Base-by-base conservation (phyloP, 768 basidiomycete species). In the Hysterangium stoloniferum region DNA sequence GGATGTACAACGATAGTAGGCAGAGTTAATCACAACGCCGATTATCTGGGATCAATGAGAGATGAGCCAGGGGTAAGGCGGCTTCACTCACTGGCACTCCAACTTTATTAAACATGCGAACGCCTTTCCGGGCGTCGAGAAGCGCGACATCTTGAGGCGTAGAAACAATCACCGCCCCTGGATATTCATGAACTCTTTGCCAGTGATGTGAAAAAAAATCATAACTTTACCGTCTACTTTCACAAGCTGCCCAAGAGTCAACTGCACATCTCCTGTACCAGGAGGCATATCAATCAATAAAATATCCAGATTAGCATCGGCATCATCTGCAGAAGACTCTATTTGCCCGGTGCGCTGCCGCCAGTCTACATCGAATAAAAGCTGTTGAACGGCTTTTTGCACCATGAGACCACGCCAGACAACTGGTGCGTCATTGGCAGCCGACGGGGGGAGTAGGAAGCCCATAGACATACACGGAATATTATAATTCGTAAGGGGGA, bases 341-440 rank as follows among this genome's bases (percentile, higher is more conserved):
- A 31, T 20, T 13, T 37, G 28, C 11, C 40, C 42, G 1, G 60
- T 62, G 9, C 56, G 54, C 2, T 54, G 64, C 31, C 75, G 64
- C 94, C 95, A 97, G 63, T 97, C 94, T 4, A 96, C 91, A 57
- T 97, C 92, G 59, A 99, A 97, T 1, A 97, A 75, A 0, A 98
- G 73, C 62, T 97, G 94, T 63, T 97, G 94, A 0, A 94, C 91
- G 22, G 94, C 93, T 62, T 97, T 97, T 68, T 95, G 93, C 1
- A 97, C 95, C 95, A 97, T 98, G 19, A 96, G 76, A 2, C 95
- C 95, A 22, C 95, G 77, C 95, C 95, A 99, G 27, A 95, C 89
- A 28, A 97, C 75, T 0, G 93, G 83, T 0, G 82, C 80, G 61
- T 94, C 90, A 43, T 67, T 62, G 36, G 70, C 69, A 25, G 70